A percentile compares a stretch with the other conserved stretches of the same genome.
Evolutionary conservation across 2,329 filamentous ascomycete genomes (phyloP).

Genomic region (Cercospora janseana): DNA sequence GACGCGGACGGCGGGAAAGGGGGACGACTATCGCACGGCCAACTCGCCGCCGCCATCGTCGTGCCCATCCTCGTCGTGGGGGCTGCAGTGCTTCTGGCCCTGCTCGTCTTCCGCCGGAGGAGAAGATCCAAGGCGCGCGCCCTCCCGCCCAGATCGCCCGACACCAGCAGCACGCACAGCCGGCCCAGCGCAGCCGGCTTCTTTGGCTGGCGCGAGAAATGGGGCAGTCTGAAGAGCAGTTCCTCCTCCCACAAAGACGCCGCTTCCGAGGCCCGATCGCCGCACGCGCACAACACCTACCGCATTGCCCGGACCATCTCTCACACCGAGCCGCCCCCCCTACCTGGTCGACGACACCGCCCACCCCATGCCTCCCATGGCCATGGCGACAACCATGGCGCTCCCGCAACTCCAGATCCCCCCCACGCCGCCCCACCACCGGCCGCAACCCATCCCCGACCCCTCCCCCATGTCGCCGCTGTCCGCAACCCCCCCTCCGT

Average conservation of each 20-base stretch:
- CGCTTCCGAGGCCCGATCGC: constrained; percentile 11
- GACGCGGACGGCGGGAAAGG: constrained; percentile 14
- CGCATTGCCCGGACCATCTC: constrained; percentile 19
- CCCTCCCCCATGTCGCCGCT: constrained; percentile 1
- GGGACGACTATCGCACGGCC: constrained; percentile 24
- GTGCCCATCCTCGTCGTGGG: constrained; percentile 26
- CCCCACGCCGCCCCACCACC: not conserved
- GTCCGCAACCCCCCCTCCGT: not conserved
- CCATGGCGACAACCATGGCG: not conserved
- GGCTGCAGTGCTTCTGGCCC: constrained; percentile 13
- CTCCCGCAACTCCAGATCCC: not conserved
- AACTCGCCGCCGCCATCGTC: constrained; percentile 27
- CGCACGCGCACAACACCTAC: constrained; percentile 25
- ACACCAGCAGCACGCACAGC: constrained; percentile 3
- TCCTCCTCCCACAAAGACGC: constrained; percentile 13
- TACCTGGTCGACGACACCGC: not conserved
- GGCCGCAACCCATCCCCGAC: not conserved
- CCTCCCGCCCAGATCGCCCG: constrained; percentile 3
- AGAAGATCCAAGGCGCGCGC: not conserved
- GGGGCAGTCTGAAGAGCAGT: constrained; percentile 22
- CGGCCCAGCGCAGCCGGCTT: constrained; percentile 1
- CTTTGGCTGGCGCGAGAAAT: constrained; percentile 21
- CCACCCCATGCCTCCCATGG: too few species aligned
- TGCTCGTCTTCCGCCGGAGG: constrained; percentile 27
- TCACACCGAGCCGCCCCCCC: constrained; percentile 4